Conservation (phyloP, 345 rosid species). For the Cardamine occulta region DNA sequence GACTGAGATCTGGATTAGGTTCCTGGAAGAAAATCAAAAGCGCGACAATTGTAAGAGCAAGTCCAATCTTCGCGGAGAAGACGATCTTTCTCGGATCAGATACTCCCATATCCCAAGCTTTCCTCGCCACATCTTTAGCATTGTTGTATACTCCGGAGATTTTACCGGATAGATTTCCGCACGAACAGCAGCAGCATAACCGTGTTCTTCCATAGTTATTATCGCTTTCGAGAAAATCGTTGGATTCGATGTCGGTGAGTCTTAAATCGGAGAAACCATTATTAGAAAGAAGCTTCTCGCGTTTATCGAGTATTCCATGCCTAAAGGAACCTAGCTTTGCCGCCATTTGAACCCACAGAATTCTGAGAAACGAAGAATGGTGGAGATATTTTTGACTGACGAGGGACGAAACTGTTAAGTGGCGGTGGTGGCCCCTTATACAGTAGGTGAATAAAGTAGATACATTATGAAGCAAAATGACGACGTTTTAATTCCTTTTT, state of each 20-base stretch:
- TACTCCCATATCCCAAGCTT: constrained; percentile 71
- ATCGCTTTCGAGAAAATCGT: constrained; percentile 18
- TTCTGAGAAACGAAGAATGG: constrained; percentile 12
- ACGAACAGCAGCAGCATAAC: constrained; percentile 45
- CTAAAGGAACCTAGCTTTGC: constrained; percentile 59
- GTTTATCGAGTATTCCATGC: constrained; percentile 47
- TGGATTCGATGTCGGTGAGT: constrained; percentile 43
- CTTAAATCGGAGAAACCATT: constrained; percentile 56
- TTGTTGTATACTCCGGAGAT: constrained; percentile 38
- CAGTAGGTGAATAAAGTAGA: background rate
- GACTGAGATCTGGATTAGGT: constrained; percentile 63
- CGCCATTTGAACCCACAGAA: constrained; percentile 44
- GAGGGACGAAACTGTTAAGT: constrained; percentile 24
- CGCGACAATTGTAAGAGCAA: constrained; percentile 75
- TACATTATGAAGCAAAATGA: constrained; percentile 5
- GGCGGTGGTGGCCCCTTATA: constrained; percentile 11
- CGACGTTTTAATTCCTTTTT: constrained; percentile 27
- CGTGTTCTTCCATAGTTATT: background rate
- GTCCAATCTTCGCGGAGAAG: constrained; percentile 83
- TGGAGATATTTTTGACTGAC: constrained; percentile 31
- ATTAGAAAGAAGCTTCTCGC: constrained; percentile 55
- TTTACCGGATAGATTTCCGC: constrained; percentile 38
- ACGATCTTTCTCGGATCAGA: constrained; percentile 89
- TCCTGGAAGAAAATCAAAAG: constrained; percentile 67
- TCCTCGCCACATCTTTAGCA: constrained; percentile 48